These are phyloP conservation scores for Pistacia atlantica DNA, from an alignment of 345 rosid species.

Conservation along the genomic window DNA sequence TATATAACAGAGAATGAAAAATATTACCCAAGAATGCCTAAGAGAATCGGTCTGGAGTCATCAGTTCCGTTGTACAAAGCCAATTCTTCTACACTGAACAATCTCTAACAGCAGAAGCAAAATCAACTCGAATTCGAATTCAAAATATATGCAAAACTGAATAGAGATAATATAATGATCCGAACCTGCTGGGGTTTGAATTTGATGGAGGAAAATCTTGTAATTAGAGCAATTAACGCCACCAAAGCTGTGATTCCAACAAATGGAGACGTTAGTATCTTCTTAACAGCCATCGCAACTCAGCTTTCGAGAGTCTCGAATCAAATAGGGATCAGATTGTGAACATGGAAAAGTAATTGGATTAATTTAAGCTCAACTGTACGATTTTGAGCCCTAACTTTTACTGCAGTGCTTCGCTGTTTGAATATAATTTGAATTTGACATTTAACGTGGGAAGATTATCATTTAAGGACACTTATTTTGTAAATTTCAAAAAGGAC, in stretches of 20 bases:
- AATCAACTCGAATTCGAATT: background rate
- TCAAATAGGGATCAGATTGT: too few species aligned
- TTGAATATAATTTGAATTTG: too few species aligned
- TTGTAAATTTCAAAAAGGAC: too few species aligned
- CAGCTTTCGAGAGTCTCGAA: background rate
- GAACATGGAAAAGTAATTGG: too few species aligned
- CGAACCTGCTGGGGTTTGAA: constrained; percentile 42
- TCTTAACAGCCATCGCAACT: constrained; percentile 19
- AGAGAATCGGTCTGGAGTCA: constrained; percentile 61
- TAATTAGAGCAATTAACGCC: constrained; percentile 45
- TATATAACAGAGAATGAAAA: background rate
- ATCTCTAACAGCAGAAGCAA: constrained; percentile 38
- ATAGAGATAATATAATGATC: constrained; percentile 7
- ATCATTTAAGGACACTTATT: too few species aligned
- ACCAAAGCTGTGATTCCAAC: constrained; percentile 43
- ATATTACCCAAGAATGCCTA: constrained; percentile 83
- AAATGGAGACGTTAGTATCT: constrained; percentile 36
- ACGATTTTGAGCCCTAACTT: too few species aligned
- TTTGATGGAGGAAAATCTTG: constrained; percentile 41
- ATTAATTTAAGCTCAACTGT: too few species aligned
- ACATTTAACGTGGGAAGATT: too few species aligned
- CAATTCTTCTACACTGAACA: constrained; percentile 72
- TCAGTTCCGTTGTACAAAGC: constrained; percentile 81
- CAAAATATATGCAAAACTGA: background rate
- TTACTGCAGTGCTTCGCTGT: too few species aligned